Evolutionary conservation across 129 eudicot genomes (phyloP).

Genomic region (Tagetes erecta): DNA sequence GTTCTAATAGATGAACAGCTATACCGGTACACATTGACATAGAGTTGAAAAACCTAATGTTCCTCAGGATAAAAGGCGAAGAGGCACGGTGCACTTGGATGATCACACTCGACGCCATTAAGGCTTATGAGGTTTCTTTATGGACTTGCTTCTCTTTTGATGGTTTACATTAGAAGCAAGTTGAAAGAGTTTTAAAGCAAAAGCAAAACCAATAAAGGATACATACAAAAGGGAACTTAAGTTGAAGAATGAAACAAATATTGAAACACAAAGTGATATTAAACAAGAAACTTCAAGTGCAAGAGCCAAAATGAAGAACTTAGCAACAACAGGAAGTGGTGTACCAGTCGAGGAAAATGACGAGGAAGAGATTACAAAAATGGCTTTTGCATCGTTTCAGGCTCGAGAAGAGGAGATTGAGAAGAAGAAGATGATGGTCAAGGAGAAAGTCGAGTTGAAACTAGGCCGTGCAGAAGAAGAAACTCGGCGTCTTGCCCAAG

Average conservation of each 20-base stretch:
- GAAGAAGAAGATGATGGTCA: slow-evolving; percentile 63
- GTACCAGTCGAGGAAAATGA: slow-evolving; percentile 45
- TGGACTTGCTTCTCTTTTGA: slow-evolving; percentile 24
- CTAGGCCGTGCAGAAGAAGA: slow-evolving; percentile 66
- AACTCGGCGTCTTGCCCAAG: slow-evolving; percentile 64
- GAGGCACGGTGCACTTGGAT: not conserved
- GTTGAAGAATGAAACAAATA: slow-evolving; percentile 24
- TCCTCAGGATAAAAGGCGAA: not conserved
- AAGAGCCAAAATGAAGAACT: slow-evolving; percentile 43
- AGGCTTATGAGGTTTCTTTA: not conserved
- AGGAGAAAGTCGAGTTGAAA: slow-evolving; percentile 53
- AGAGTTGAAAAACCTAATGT: not conserved
- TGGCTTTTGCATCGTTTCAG: slow-evolving; percentile 52
- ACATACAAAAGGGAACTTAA: slow-evolving; percentile 31
- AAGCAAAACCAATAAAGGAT: slow-evolving; percentile 42
- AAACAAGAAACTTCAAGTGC: slow-evolving; percentile 19
- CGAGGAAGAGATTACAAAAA: slow-evolving; percentile 50
- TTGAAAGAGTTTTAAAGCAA: slow-evolving; percentile 41
- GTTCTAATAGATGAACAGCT: not conserved
- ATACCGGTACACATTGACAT: too few species aligned
- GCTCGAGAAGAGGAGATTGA: slow-evolving; percentile 78
- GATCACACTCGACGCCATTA: not conserved
- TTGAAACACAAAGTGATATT: slow-evolving; percentile 2
- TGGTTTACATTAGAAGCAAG: slow-evolving; percentile 34
- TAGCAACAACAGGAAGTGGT: slow-evolving; percentile 46